Percentiles rank a stretch among this genome's conserved stretches.
Evolutionary conservation across 768 basidiomycete species (phyloP).

Genomic region (Mycena filopes): DNA sequence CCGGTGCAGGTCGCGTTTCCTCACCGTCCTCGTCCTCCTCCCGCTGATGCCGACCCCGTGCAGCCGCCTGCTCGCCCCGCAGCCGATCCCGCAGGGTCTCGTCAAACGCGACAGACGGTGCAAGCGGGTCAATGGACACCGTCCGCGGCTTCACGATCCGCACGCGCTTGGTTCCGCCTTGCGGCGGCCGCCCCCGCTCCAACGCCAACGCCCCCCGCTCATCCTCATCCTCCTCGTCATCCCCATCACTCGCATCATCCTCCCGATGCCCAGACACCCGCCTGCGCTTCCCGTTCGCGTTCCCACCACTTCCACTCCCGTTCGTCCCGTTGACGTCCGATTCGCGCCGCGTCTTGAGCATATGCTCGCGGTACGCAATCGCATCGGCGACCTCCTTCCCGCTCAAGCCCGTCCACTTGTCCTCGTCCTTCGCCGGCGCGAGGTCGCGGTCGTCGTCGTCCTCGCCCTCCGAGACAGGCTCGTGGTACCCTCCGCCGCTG

Average conservation of each 20-base stretch:
- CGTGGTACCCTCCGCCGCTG: constrained; percentile 64
- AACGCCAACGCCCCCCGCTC: constrained; percentile 38
- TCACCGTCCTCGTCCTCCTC: constrained; percentile 30
- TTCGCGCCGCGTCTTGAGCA: constrained; percentile 63
- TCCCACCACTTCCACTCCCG: constrained; percentile 29
- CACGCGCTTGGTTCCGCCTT: constrained; percentile 38
- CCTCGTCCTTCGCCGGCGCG: constrained; percentile 82
- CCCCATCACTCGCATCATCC: too few species aligned
- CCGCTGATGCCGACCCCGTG: constrained; percentile 31
- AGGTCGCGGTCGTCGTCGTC: constrained; percentile 82
- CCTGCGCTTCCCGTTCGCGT: constrained; percentile 18
- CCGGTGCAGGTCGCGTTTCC: constrained; percentile 25
- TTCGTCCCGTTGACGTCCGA: constrained; percentile 41
- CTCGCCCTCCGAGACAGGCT: constrained; percentile 96
- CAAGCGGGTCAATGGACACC: constrained; percentile 87
- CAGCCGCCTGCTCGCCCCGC: constrained; percentile 55
- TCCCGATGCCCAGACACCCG: constrained; percentile 25
- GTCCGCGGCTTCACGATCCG: constrained; percentile 44
- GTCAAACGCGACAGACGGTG: constrained; percentile 85
- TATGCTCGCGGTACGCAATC: constrained; percentile 85
- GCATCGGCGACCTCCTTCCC: constrained; percentile 84
- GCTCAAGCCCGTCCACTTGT: constrained; percentile 80
- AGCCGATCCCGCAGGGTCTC: constrained; percentile 82
- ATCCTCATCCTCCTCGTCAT: constrained; percentile 39
- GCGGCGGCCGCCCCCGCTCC: constrained; percentile 10